Conservation (phyloP, 73 alveolate species). For the Blepharisma stoltei region DNA sequence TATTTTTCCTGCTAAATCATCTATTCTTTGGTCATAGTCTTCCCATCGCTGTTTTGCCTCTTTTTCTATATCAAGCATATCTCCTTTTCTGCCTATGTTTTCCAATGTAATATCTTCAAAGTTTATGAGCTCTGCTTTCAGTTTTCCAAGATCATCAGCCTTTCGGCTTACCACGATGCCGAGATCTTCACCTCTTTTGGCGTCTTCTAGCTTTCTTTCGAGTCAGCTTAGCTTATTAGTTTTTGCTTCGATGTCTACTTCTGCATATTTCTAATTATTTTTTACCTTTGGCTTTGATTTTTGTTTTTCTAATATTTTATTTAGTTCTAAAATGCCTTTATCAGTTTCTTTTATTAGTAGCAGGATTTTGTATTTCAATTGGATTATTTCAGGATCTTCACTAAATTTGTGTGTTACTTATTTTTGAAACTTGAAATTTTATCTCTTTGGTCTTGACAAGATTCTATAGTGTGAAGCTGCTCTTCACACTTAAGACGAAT, state of each 20-base stretch:
- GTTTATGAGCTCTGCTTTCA: background rate
- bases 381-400: background rate
- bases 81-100: constrained; percentile 7
- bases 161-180: background rate
- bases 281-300: constrained; percentile 11
- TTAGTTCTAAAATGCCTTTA: background rate
- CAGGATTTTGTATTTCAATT: background rate
- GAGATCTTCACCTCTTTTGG: constrained; percentile 6
- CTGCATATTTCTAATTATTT: background rate
- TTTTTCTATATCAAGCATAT: background rate
- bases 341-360: background rate
- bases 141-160: background rate
- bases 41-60: background rate
- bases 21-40: background rate
- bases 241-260: background rate
- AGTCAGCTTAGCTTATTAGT: background rate
- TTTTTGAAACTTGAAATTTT: background rate
- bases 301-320: background rate
- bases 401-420: background rate
- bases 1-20: background rate
- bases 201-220: background rate
- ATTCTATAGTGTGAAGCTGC: constrained; percentile 1
- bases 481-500: background rate
- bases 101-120: background rate
- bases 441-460: background rate